Conservation (phyloP, 2,329 filamentous ascomycete genomes). For the Colletotrichum sojae region DNA sequence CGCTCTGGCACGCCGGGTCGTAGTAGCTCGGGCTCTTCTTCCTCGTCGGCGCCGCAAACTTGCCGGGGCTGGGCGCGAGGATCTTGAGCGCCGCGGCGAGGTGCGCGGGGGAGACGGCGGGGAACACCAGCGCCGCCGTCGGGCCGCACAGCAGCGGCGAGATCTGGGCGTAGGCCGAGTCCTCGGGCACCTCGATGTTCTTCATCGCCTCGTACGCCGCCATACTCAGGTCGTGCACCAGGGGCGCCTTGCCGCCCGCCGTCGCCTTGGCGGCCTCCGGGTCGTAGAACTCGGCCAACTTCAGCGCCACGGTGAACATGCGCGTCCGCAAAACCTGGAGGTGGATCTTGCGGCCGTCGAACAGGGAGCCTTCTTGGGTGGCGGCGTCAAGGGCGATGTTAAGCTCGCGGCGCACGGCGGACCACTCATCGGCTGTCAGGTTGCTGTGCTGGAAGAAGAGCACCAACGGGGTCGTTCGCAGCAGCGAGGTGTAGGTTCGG, state of each 20-base stretch:
- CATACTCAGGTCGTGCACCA: constrained; percentile 67
- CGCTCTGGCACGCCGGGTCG: constrained; percentile 83
- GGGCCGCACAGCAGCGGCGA: constrained; percentile 86
- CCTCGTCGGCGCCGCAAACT: constrained; percentile 84
- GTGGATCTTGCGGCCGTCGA: constrained; percentile 75
- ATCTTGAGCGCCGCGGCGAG: constrained; percentile 85
- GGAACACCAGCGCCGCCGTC: constrained; percentile 84
- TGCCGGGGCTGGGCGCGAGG: constrained; percentile 78
- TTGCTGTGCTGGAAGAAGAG: constrained; percentile 85
- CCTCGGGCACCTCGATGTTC: constrained; percentile 50
- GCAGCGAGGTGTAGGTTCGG: constrained; percentile 87
- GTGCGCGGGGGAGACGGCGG: constrained; percentile 85
- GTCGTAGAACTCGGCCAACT: constrained; percentile 87
- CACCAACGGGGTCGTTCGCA: constrained; percentile 87
- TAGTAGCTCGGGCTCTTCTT: constrained; percentile 85
- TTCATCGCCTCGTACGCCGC: constrained; percentile 66
- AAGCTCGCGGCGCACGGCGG: constrained; percentile 60
- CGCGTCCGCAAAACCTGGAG: constrained; percentile 89
- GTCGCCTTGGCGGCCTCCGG: constrained; percentile 53
- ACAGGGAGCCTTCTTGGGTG: constrained; percentile 54
- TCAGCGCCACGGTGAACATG: constrained; percentile 88
- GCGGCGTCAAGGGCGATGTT: constrained; percentile 61
- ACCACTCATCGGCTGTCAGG: constrained; percentile 76
- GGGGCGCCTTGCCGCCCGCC: constrained; percentile 48
- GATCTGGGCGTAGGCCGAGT: constrained; percentile 70